Evolutionary conservation across 2,329 filamentous ascomycete species (phyloP).

Genomic region (Dactylellina haptotyla): DNA sequence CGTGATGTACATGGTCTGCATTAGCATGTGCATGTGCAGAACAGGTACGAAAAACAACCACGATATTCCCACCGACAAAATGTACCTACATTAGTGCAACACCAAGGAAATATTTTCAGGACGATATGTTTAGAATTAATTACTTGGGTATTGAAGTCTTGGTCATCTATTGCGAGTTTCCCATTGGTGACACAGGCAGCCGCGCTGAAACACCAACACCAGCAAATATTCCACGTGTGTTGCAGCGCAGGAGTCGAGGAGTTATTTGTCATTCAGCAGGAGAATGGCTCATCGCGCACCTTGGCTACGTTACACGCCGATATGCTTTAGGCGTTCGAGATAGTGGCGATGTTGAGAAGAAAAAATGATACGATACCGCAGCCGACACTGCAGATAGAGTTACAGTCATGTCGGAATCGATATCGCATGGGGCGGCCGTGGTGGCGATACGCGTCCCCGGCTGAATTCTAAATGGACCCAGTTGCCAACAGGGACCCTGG

Average conservation of each 20-base stretch:
- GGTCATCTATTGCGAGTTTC: not conserved
- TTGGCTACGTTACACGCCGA: no score
- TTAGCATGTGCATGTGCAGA: no score
- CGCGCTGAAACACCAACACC: not conserved
- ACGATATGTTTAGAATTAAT: not conserved
- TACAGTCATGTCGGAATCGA: no score
- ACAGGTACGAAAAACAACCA: no score
- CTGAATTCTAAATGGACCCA: not conserved
- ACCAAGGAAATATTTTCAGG: not conserved
- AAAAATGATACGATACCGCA: not conserved
- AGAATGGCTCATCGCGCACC: no score
- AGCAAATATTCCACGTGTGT: not conserved
- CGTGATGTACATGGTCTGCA: no score
- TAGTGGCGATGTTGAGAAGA: not conserved
- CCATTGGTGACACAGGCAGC: not conserved
- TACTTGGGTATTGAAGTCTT: not conserved
- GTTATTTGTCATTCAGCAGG: not conserved
- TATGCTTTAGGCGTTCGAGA: no score
- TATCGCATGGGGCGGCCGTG: no score
- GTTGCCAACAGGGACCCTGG: not conserved
- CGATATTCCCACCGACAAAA: no score
- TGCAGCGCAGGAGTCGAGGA: not conserved
- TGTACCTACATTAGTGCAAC: not conserved
- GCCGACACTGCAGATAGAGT: not conserved
- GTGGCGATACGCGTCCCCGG: constrained; percentile 1